These are phyloP conservation scores for Oldenlandia corymbosa DNA, from an alignment of 257 asterid species.

Conservation along the genomic window DNA sequence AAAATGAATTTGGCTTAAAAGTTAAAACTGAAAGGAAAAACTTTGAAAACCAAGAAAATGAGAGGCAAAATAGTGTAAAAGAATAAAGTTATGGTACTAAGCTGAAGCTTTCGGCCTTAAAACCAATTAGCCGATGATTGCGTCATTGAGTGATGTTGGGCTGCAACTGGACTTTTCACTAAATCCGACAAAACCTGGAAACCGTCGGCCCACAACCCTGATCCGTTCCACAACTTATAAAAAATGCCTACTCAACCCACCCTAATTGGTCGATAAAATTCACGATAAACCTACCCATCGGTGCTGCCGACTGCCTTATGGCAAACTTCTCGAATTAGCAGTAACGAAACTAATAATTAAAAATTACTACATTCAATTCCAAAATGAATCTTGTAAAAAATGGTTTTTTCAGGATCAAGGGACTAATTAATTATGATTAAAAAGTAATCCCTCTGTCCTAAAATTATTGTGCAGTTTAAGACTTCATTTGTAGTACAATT, in stretches of 20 bases:
- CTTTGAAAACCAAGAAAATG: background rate
- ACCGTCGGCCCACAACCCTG: slow-evolving; percentile 7
- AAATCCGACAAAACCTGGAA: background rate
- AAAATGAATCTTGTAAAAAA: too few species aligned
- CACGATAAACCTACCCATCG: background rate
- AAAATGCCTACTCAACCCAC: background rate
- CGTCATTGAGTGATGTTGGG: background rate
- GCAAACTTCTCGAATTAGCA: background rate
- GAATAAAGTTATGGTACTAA: background rate
- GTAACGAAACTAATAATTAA: too few species aligned
- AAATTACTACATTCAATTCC: too few species aligned
- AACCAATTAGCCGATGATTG: background rate
- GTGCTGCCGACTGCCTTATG: background rate
- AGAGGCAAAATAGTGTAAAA: background rate
- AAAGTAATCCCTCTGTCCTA: too few species aligned
- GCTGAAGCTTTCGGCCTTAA: too few species aligned
- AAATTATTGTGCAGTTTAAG: too few species aligned
- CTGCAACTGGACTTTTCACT: background rate
- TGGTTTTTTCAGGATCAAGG: too few species aligned
- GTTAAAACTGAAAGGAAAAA: too few species aligned
- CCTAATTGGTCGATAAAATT: background rate
- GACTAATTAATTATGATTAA: too few species aligned
- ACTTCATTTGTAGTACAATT: too few species aligned
- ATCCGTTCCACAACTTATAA: background rate
- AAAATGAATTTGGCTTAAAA: too few species aligned